A percentile compares a stretch with the other conserved stretches of the same genome.
Conservation (phyloP, 352 stramenopile species). For the Phytophthora hibernalis region DNA sequence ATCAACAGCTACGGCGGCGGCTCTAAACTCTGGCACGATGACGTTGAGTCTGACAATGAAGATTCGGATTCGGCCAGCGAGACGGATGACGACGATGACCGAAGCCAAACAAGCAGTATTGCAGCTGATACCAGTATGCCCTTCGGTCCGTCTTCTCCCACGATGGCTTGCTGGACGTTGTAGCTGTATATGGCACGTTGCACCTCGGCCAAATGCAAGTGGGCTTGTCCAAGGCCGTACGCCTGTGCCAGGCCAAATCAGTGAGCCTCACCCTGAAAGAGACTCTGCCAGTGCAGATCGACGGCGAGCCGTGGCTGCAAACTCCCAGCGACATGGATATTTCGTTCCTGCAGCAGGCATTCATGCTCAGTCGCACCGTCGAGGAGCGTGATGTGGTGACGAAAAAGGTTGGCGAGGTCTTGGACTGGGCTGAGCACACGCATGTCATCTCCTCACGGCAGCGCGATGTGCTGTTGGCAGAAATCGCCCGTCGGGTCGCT, state of each 20-base stretch:
- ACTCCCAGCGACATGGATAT: conserved; percentile 83
- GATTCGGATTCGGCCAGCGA: conserved; percentile 55
- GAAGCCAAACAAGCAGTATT: conserved; percentile 38
- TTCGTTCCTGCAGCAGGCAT: conserved; percentile 81
- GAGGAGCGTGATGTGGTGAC: conserved; percentile 83
- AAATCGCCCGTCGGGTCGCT: conserved; percentile 75
- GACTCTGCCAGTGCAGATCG: conserved; percentile 90
- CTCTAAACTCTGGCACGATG: conserved; percentile 89
- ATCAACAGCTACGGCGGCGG: conserved; percentile 91
- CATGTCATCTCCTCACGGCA: conserved; percentile 75
- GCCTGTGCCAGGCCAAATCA: conserved; percentile 75
- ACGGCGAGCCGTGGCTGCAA: conserved; percentile 96
- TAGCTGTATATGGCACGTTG: conserved; percentile 93
- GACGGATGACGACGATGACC: conserved; percentile 46
- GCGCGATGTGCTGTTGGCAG: conserved; percentile 71
- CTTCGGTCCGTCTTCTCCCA: conserved; percentile 80
- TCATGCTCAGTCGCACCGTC: conserved; percentile 84
- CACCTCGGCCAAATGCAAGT: conserved; percentile 96
- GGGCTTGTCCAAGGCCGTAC: conserved; percentile 80
- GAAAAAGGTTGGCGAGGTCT: conserved; percentile 78
- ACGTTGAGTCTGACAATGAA: conserved; percentile 69
- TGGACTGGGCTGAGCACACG: conserved; percentile 85
- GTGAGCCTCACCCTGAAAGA: conserved; percentile 68
- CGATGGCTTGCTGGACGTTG: conserved; percentile 93
- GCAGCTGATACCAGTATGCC: conserved; percentile 25